These are phyloP conservation scores for Chaetomiaceae sp. DNA, from an alignment of 2,329 filamentous ascomycete species.

Conservation along the genomic window DNA sequence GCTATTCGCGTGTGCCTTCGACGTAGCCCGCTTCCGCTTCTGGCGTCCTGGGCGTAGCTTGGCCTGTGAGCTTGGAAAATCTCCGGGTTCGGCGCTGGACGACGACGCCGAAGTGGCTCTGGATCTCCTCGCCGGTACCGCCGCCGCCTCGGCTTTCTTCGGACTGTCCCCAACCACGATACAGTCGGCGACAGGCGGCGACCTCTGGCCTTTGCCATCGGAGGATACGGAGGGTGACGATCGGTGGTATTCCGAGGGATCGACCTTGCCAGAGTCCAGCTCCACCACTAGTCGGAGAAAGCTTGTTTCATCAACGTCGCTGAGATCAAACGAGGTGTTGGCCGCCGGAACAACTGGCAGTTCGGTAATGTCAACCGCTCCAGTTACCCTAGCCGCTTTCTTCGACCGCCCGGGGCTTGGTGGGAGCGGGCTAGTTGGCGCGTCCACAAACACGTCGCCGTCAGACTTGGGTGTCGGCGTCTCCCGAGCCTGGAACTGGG, in stretches of 20 bases:
- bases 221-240: conserved; percentile 26
- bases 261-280: conserved; percentile 38
- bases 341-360: background rate
- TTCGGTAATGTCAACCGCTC: background rate
- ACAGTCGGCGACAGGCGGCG: conserved; percentile 25
- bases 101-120: conserved; percentile 13
- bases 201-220: conserved; percentile 21
- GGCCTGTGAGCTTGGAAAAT: conserved; percentile 19
- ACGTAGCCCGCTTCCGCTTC: conserved; percentile 28
- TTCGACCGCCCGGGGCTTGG: conserved; percentile 25
- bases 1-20: conserved; percentile 21
- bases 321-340: conserved; percentile 35
- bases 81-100: conserved; percentile 12
- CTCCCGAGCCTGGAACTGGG: conserved; percentile 25
- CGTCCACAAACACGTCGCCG: conserved; percentile 45
- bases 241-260: conserved; percentile 23
- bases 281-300: conserved; percentile 45
- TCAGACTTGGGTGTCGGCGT: conserved; percentile 36
- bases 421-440: conserved; percentile 37
- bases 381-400: conserved; percentile 19
- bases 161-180: conserved; percentile 29
- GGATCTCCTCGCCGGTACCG: conserved; percentile 13
- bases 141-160: conserved; percentile 11
- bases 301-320: conserved; percentile 42
- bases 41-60: conserved; percentile 15